Evolutionary conservation across 2,329 filamentous ascomycete genomes (phyloP).

Genomic region (Verticillium dahliae): DNA sequence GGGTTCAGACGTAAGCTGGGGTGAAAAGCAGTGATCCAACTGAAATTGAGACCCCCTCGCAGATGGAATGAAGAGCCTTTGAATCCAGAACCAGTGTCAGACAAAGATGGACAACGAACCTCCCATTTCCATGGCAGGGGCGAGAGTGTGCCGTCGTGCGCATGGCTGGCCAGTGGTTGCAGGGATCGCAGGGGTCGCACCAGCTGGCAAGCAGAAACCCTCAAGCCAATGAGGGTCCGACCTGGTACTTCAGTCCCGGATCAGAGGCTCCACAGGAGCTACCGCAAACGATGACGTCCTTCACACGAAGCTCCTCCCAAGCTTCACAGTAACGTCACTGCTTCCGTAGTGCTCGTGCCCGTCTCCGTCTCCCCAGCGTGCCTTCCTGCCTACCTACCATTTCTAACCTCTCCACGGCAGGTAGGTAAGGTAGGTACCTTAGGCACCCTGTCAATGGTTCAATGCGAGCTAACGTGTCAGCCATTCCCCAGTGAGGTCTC

Average conservation of each 20-base stretch:
- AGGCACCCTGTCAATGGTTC: not conserved
- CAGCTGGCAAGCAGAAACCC: not conserved
- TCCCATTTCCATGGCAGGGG: not conserved
- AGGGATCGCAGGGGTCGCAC: not conserved
- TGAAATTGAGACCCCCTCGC: not conserved
- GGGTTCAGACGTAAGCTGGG: not conserved
- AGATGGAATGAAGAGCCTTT: not conserved
- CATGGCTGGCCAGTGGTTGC: not conserved
- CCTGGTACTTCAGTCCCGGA: not conserved
- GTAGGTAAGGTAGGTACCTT: too few species aligned
- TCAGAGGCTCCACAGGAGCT: conserved; percentile 2
- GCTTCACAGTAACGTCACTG: not conserved
- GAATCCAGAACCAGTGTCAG: not conserved
- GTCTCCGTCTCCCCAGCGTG: not conserved
- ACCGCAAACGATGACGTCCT: conserved; percentile 2
- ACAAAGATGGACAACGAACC: not conserved
- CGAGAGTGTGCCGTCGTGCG: not conserved
- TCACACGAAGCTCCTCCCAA: not conserved
- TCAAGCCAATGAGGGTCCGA: not conserved
- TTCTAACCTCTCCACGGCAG: too few species aligned
- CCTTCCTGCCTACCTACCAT: not conserved
- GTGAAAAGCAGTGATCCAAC: not conserved
- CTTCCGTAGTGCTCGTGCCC: not conserved
- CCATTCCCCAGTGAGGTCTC: not conserved
- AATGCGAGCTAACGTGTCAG: not conserved